These are phyloP conservation scores for Camptophora hylomeconis DNA, from an alignment of 2,329 filamentous ascomycete species.

Conservation along the genomic window DNA sequence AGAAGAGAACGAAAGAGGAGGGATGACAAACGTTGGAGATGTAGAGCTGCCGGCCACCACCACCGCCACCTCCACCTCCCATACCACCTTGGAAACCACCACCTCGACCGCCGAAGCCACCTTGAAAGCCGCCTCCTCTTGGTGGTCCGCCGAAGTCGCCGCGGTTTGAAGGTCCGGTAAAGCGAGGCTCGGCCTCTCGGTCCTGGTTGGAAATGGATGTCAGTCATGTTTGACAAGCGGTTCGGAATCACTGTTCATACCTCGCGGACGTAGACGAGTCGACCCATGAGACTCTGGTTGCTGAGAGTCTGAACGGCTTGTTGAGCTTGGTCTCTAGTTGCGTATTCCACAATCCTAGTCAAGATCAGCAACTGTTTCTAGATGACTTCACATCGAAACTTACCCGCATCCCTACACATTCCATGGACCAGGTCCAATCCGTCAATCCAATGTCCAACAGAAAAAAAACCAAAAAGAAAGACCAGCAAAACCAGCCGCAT, in stretches of 20 bases:
- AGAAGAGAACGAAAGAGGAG: constrained; percentile 16
- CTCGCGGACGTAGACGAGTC: constrained; percentile 97
- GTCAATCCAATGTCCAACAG: constrained; percentile 98
- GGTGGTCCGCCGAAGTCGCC: constrained; percentile 43
- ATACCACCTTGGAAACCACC: constrained; percentile 32
- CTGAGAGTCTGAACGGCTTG: constrained; percentile 93
- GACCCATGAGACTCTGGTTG: constrained; percentile 98
- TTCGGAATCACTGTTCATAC: constrained; percentile 37
- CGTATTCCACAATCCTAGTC: constrained; percentile 97
- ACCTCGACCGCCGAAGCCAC: constrained; percentile 40
- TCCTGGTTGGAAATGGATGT: constrained; percentile 45
- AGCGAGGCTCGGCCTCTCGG: constrained; percentile 93
- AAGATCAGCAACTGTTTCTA: constrained; percentile 4
- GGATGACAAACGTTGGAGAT: constrained; percentile 84
- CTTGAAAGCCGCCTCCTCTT: constrained; percentile 11
- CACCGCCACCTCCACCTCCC: constrained; percentile 37
- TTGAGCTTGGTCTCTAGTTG: constrained; percentile 97
- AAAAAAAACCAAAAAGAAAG: constrained; percentile 37
- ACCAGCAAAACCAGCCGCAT: constrained; percentile 70
- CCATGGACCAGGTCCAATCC: constrained; percentile 84
- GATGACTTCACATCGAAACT: constrained; percentile 30
- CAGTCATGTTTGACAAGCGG: constrained; percentile 2
- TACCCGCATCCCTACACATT: constrained; percentile 99
- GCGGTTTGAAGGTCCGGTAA: constrained; percentile 61
- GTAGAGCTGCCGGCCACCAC: constrained; percentile 80